Evolutionary conservation across 2,329 filamentous ascomycete genomes (phyloP).

Genomic region (Fusarium pseudograminearum): DNA sequence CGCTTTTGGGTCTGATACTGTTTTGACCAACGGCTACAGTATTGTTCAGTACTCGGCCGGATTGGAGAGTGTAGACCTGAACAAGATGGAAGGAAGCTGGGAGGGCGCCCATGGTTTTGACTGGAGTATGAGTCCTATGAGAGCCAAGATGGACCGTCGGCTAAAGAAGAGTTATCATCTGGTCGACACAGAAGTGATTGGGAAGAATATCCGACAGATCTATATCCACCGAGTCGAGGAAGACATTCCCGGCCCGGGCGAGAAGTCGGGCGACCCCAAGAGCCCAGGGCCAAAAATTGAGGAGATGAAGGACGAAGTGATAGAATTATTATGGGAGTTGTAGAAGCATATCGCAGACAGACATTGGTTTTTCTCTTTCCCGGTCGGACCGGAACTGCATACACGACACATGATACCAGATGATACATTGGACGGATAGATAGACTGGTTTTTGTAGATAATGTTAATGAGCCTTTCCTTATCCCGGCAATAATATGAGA

Average conservation of each 20-base stretch:
- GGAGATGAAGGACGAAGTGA: slow-evolving; percentile 57
- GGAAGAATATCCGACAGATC: slow-evolving; percentile 64
- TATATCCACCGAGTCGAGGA: slow-evolving; percentile 62
- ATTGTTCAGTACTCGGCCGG: slow-evolving; percentile 62
- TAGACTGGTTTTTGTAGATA: slow-evolving; percentile 35
- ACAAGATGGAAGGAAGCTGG: slow-evolving; percentile 67
- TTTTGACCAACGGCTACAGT: slow-evolving; percentile 71
- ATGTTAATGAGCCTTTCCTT: slow-evolving; percentile 46
- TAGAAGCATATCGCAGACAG: slow-evolving; percentile 10
- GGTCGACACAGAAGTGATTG: slow-evolving; percentile 57
- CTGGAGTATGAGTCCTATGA: slow-evolving; percentile 66
- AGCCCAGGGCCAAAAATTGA: slow-evolving; percentile 30
- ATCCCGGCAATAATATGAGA: slow-evolving; percentile 22
- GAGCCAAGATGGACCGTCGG: slow-evolving; percentile 50
- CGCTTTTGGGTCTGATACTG: slow-evolving; percentile 58
- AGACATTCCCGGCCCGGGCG: slow-evolving; percentile 50
- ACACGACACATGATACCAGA: slow-evolving; percentile 45
- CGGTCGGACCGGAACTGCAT: slow-evolving; percentile 27
- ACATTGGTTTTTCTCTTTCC: slow-evolving; percentile 4
- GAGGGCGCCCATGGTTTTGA: slow-evolving; percentile 62
- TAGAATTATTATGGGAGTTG: slow-evolving; percentile 62
- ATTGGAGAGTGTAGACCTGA: slow-evolving; percentile 56
- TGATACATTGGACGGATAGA: slow-evolving; percentile 36
- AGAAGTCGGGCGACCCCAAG: slow-evolving; percentile 44
- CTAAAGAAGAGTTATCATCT: slow-evolving; percentile 66